A percentile compares a stretch with the other conserved stretches of the same genome.
Evolutionary conservation across 2,329 filamentous ascomycete species (phyloP).

Genomic region (Colletotrichum sp.): DNA sequence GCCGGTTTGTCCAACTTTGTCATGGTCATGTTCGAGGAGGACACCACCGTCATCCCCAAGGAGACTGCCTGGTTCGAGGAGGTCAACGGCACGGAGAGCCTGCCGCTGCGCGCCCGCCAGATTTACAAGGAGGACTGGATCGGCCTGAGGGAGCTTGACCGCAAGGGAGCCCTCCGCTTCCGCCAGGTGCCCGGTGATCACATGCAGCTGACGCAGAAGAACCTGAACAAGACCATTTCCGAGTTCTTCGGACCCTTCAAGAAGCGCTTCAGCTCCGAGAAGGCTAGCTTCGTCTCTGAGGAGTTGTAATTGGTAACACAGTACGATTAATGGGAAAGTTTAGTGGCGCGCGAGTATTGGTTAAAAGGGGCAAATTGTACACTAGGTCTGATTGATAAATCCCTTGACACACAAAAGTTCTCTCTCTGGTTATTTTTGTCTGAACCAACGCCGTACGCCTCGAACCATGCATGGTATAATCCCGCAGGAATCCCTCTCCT

Average conservation of each 20-base stretch:
- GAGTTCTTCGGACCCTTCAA: constrained; percentile 67
- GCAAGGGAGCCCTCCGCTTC: constrained; percentile 80
- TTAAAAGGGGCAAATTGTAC: constrained; percentile 13
- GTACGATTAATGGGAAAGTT: background rate
- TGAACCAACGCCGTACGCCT: constrained; percentile 24
- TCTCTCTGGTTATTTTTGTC: constrained; percentile 11
- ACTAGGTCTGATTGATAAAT: constrained; percentile 13
- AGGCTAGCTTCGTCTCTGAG: constrained; percentile 27
- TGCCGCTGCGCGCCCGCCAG: constrained; percentile 68
- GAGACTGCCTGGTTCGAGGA: constrained; percentile 92
- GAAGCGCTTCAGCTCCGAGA: constrained; percentile 36
- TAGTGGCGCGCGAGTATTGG: background rate
- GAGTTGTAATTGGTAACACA: constrained; percentile 38
- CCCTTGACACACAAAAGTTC: background rate
- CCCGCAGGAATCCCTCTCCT: constrained; percentile 10
- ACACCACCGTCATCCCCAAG: constrained; percentile 86
- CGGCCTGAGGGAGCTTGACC: constrained; percentile 79
- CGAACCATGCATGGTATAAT: constrained; percentile 24
- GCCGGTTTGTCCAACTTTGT: constrained; percentile 76
- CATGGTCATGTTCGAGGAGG: constrained; percentile 89
- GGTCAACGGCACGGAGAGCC: constrained; percentile 74
- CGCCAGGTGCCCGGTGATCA: constrained; percentile 76
- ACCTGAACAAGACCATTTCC: constrained; percentile 69
- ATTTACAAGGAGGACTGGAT: constrained; percentile 95
- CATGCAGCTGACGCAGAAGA: constrained; percentile 76